Evolutionary conservation across 2,329 filamentous ascomycete genomes (phyloP).

Genomic region (Ascochyta lentis): DNA sequence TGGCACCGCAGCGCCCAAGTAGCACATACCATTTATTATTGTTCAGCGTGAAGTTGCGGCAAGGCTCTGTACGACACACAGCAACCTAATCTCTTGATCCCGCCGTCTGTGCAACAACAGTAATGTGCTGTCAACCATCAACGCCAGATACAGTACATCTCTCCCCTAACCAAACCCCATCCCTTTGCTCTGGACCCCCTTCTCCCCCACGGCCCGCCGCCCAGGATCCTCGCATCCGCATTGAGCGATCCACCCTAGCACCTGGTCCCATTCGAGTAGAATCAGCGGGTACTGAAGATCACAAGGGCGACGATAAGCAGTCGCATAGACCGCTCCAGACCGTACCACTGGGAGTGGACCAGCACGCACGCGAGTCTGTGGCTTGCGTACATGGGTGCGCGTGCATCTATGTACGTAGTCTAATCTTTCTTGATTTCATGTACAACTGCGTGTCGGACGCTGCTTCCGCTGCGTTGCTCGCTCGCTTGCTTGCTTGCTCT

Average conservation of each 20-base stretch:
- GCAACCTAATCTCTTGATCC: slow-evolving; percentile 1
- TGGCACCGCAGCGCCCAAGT: slow-evolving; percentile 4
- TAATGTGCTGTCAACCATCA: too few relatives aligned
- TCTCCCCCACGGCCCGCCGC: not conserved
- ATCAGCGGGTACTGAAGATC: too few relatives aligned
- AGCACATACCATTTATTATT: not conserved
- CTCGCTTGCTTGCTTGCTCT: too few relatives aligned
- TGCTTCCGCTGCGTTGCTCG: too few relatives aligned
- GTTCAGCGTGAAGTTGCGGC: not conserved
- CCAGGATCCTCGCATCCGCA: not conserved
- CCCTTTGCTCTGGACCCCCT: not conserved
- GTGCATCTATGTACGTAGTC: not conserved
- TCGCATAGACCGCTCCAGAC: slow-evolving; percentile 17
- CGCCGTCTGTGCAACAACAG: not conserved
- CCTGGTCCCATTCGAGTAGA: not conserved
- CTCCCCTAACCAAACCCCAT: not conserved
- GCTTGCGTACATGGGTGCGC: slow-evolving; percentile 2
- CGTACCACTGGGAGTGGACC: not conserved
- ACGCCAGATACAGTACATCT: not conserved
- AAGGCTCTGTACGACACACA: not conserved
- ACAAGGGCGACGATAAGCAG: too few relatives aligned
- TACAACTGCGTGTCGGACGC: too few relatives aligned
- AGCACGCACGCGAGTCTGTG: slow-evolving; percentile 3
- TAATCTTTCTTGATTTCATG: too few relatives aligned
- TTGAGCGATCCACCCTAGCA: not conserved